A percentile compares a stretch with the other conserved stretches of the same genome.
Evolutionary conservation across 805 yeast genomes (phyloP).

Genomic region (Candida schatavii): DNA sequence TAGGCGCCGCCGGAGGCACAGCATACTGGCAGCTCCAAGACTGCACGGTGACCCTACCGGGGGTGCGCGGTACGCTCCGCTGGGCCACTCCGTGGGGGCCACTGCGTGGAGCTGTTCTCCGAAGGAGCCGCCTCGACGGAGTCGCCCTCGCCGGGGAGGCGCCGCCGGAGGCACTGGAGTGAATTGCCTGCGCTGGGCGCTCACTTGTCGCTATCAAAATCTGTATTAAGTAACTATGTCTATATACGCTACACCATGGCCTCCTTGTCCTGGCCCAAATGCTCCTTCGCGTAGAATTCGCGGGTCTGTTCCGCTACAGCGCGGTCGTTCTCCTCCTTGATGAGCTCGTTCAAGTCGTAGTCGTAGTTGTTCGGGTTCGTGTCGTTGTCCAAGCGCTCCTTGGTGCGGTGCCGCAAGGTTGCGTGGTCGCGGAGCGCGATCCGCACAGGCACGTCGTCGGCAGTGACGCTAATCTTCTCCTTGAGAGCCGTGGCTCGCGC

Average conservation of each 20-base stretch:
- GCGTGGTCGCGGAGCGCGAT: conserved; percentile 25
- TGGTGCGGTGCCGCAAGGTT: conserved; percentile 25
- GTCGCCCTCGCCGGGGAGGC: too few relatives aligned
- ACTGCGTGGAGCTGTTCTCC: too few relatives aligned
- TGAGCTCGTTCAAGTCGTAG: conserved; percentile 43
- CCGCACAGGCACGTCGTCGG: conserved; percentile 36
- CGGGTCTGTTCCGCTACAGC: conserved; percentile 12
- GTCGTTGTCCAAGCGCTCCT: conserved; percentile 34
- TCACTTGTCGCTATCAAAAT: too few relatives aligned
- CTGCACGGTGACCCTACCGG: too few relatives aligned
- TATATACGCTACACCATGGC: conserved; percentile 9
- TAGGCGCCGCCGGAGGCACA: too few relatives aligned
- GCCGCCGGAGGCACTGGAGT: too few relatives aligned
- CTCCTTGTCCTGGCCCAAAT: conserved; percentile 7
- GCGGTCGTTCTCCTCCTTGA: conserved; percentile 30
- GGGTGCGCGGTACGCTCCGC: too few relatives aligned
- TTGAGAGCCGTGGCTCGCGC: conserved; percentile 22
- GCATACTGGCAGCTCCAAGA: too few relatives aligned
- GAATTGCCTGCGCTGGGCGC: too few relatives aligned
- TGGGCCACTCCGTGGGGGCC: too few relatives aligned
- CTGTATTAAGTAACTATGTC: too few relatives aligned
- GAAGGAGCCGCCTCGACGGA: too few relatives aligned
- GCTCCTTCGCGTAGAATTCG: conserved; percentile 5
- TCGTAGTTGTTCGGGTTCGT: conserved; percentile 40
- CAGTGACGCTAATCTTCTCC: conserved; percentile 29